Conservation (phyloP, 306 rosid species). For the Echinosophora koreensis region DNA sequence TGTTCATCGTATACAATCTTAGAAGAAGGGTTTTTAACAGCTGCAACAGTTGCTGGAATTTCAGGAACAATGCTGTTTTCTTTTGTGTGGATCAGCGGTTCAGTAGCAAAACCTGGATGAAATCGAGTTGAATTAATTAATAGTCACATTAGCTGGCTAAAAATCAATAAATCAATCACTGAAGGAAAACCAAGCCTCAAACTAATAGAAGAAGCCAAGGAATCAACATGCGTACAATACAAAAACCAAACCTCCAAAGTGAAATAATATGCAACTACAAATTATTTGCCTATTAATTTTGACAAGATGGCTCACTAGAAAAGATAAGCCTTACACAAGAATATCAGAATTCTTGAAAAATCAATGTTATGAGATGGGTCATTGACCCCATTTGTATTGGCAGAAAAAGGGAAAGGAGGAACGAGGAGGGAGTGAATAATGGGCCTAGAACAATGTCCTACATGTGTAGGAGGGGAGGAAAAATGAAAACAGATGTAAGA, state of each 20-base stretch:
- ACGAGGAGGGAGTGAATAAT: background rate
- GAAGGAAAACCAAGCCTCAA: constrained; percentile 2
- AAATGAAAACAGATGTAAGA: background rate
- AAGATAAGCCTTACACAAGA: background rate
- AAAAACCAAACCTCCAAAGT: background rate
- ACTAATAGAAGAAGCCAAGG: constrained; percentile 14
- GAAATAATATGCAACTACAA: constrained; percentile 13
- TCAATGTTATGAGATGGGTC: background rate
- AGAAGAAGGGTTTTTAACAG: constrained; percentile 74
- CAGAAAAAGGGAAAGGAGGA: background rate
- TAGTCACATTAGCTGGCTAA: background rate
- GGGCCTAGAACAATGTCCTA: background rate
- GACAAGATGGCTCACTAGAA: background rate
- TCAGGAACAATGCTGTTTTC: constrained; percentile 63
- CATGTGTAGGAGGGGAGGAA: background rate
- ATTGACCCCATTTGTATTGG: background rate
- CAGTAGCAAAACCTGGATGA: constrained; percentile 72
- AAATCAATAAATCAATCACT: constrained; percentile 1
- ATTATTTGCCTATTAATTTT: background rate
- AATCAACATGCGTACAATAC: constrained; percentile 7
- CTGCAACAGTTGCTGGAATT: constrained; percentile 70
- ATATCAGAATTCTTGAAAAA: constrained; percentile 7
- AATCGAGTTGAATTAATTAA: background rate
- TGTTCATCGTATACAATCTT: constrained; percentile 76
- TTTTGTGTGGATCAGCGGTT: constrained; percentile 52